A percentile compares a stretch with the other conserved stretches of the same genome.
These are phyloP conservation scores for Suillus plorans DNA, from an alignment of 768 basidiomycete genomes.

Conservation along the genomic window DNA sequence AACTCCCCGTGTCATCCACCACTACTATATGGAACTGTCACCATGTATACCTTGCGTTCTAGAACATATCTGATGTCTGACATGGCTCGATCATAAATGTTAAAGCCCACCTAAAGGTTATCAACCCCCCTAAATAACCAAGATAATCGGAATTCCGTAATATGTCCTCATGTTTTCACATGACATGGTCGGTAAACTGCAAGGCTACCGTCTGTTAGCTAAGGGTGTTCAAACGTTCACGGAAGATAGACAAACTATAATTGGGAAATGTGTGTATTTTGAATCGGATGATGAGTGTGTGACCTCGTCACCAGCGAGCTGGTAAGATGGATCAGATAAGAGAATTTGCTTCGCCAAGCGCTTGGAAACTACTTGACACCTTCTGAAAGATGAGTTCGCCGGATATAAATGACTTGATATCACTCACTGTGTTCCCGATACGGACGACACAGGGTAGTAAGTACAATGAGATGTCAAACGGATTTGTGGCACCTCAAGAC, in stretches of 20 bases:
- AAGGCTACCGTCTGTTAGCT: neutral
- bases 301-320: neutral
- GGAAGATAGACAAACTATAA: neutral
- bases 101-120: slow-evolving; percentile 1
- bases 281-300: neutral
- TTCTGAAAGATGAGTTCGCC: neutral
- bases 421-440: neutral
- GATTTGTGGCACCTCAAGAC: neutral
- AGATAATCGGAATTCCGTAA: neutral
- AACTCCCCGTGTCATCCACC: neutral
- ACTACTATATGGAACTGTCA: neutral
- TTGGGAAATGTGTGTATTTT: neutral
- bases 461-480: neutral
- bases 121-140: neutral
- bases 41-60: neutral
- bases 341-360: neutral
- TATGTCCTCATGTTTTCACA: neutral
- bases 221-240: neutral
- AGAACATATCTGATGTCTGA: neutral
- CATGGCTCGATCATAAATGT: neutral
- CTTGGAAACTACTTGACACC: neutral
- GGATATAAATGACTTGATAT: neutral
- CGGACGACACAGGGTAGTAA: neutral
- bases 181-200: neutral
- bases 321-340: neutral